Conservation (phyloP, 768 basidiomycete genomes). For the Russula lepida region DNA sequence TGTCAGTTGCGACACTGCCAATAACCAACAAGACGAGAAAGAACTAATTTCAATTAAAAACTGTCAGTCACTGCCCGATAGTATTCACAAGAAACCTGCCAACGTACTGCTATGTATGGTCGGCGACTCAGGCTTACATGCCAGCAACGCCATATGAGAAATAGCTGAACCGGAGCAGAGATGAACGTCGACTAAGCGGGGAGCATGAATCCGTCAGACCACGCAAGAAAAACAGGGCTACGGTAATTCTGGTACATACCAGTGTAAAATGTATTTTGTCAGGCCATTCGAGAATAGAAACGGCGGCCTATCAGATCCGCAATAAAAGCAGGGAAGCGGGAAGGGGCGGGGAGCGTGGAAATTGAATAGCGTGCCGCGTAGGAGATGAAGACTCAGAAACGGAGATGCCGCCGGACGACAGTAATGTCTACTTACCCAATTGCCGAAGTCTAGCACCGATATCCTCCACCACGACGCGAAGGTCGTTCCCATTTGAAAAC, state of each 20-base stretch:
- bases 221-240: neutral
- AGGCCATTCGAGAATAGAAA: conserved; percentile 1
- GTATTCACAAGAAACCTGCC: neutral
- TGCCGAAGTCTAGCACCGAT: conserved; percentile 23
- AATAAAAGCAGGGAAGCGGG: neutral
- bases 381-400: neutral
- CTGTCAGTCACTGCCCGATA: neutral
- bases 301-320: neutral
- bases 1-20: neutral
- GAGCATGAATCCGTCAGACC: neutral
- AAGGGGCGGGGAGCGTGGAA: neutral
- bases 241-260: neutral
- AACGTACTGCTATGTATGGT: conserved; percentile 1
- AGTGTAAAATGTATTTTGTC: conserved; percentile 4
- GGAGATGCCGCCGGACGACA: neutral
- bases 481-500: conserved; percentile 22
- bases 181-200: conserved; percentile 21
- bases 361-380: neutral
- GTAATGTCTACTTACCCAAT: conserved; percentile 20
- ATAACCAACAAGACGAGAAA: conserved; percentile 9
- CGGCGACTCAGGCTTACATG: conserved; percentile 15
- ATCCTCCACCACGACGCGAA: conserved; percentile 23
- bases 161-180: conserved; percentile 25
- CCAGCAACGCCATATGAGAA: conserved; percentile 27
- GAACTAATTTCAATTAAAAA: neutral